Evolutionary conservation across 768 basidiomycete species (phyloP).

Genomic region (Tylopilus balloui): DNA sequence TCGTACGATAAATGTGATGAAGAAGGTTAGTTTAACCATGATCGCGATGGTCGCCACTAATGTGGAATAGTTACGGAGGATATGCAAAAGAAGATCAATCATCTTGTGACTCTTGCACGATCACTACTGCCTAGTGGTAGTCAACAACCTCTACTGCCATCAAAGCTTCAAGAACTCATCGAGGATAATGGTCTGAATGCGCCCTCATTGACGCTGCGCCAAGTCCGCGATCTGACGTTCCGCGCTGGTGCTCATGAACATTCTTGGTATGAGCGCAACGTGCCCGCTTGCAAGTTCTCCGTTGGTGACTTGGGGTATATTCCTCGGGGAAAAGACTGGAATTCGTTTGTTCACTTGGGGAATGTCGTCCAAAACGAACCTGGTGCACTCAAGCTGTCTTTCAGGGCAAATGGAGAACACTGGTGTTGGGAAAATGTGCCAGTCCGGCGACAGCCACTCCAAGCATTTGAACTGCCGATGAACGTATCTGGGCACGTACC

Average conservation of each 20-base stretch:
- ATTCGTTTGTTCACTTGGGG: slow-evolving; percentile 35
- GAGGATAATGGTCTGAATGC: slow-evolving; percentile 31
- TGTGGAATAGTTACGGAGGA: slow-evolving; percentile 29
- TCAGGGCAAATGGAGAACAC: slow-evolving; percentile 28
- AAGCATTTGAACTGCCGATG: slow-evolving; percentile 33
- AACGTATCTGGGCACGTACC: slow-evolving; percentile 31
- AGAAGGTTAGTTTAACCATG: slow-evolving; percentile 14
- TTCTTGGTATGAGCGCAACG: slow-evolving; percentile 38
- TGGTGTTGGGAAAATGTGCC: slow-evolving; percentile 38
- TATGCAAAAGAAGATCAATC: slow-evolving; percentile 36
- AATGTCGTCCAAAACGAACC: slow-evolving; percentile 36
- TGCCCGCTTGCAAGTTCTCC: slow-evolving; percentile 37
- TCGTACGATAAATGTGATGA: slow-evolving; percentile 21
- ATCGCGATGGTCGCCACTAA: not conserved
- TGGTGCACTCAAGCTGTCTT: slow-evolving; percentile 20
- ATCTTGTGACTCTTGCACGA: slow-evolving; percentile 37
- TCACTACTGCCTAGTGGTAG: slow-evolving; percentile 37
- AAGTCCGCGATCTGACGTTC: slow-evolving; percentile 38
- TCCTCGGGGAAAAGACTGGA: slow-evolving; percentile 33
- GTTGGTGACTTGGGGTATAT: slow-evolving; percentile 47
- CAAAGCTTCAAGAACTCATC: slow-evolving; percentile 32
- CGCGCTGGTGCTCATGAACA: slow-evolving; percentile 34
- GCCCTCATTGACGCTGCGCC: slow-evolving; percentile 31
- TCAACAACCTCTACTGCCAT: slow-evolving; percentile 28
- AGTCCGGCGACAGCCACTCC: slow-evolving; percentile 27